Percentiles rank a stretch among this genome's conserved stretches.
These are phyloP conservation scores for Solanum okadae DNA, from an alignment of 257 asterid genomes.

Conservation along the genomic window DNA sequence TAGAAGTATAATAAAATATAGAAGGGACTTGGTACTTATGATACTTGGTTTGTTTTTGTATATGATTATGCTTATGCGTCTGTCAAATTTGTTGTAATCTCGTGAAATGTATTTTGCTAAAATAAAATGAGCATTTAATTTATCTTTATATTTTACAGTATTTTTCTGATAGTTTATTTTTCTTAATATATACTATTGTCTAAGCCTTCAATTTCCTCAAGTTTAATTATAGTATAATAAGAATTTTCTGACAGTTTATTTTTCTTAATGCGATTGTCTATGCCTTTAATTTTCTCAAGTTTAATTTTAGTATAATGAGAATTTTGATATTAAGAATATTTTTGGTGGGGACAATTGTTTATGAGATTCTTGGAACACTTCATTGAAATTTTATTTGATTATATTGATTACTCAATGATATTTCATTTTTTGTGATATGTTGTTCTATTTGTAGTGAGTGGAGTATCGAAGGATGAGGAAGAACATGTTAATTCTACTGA, in stretches of 20 bases:
- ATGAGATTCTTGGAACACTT: not conserved
- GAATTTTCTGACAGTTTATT: not conserved
- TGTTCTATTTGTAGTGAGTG: not conserved
- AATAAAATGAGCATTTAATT: not conserved
- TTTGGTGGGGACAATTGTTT: not conserved
- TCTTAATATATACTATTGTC: not conserved
- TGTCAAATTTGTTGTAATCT: not conserved
- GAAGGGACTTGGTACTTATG: not conserved
- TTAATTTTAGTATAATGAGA: too few relatives aligned
- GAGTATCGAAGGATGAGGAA: not conserved
- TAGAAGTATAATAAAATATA: too few relatives aligned
- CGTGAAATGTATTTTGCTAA: not conserved
- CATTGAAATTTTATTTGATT: not conserved
- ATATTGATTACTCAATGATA: not conserved
- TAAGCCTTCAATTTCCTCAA: not conserved
- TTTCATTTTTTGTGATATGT: not conserved
- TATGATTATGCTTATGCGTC: not conserved
- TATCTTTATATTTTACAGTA: not conserved
- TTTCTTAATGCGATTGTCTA: not conserved
- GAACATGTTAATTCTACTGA: not conserved
- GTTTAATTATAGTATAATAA: too few relatives aligned
- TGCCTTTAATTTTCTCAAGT: not conserved
- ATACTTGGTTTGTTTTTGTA: not conserved
- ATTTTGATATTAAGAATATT: not conserved
- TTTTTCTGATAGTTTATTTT: too few relatives aligned